Percentiles rank a stretch among this genome's conserved stretches.
phyloP scores from a whole-genome alignment of 805 yeast genomes.

The Kazachstania kunashirensis region DNA sequence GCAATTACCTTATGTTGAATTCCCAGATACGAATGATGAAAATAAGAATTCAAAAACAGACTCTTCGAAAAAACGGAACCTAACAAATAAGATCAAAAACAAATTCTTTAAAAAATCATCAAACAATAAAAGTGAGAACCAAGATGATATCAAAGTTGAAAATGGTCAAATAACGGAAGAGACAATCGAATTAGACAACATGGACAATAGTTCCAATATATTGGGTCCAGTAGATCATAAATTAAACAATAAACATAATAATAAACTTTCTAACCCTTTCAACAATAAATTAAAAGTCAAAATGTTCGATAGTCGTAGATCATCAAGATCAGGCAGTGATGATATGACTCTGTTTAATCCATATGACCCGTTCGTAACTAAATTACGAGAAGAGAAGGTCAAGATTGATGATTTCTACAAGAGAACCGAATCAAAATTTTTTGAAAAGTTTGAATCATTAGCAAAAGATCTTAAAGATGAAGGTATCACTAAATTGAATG shows the following conservation, averaged over 20 bases:
- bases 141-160: not conserved
- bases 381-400: constrained; percentile 37
- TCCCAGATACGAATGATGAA: not conserved
- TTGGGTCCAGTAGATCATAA: not conserved
- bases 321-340: constrained; percentile 14
- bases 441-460: constrained; percentile 37
- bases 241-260: not conserved
- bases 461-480: constrained; percentile 39
- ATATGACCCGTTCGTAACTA: constrained; percentile 37
- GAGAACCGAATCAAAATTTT: constrained; percentile 38
- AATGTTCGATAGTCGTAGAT: constrained; percentile 6
- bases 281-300: constrained; percentile 13
- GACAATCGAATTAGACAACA: constrained; percentile 24
- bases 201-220: constrained; percentile 1
- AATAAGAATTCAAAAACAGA: not conserved
- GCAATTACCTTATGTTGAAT: not conserved
- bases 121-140: not conserved
- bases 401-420: constrained; percentile 47
- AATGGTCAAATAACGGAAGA: constrained; percentile 8
- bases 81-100: not conserved
- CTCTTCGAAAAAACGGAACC: not conserved
- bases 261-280: constrained; percentile 3
- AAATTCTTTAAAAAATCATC: not conserved
- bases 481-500: constrained; percentile 10
- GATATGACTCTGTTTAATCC: constrained; percentile 29